Percentiles rank a stretch among this genome's conserved stretches.
phyloP scores from a whole-genome alignment of 2,329 filamentous ascomycete genomes.

The Ceratocystis cacaofunesta region DNA sequence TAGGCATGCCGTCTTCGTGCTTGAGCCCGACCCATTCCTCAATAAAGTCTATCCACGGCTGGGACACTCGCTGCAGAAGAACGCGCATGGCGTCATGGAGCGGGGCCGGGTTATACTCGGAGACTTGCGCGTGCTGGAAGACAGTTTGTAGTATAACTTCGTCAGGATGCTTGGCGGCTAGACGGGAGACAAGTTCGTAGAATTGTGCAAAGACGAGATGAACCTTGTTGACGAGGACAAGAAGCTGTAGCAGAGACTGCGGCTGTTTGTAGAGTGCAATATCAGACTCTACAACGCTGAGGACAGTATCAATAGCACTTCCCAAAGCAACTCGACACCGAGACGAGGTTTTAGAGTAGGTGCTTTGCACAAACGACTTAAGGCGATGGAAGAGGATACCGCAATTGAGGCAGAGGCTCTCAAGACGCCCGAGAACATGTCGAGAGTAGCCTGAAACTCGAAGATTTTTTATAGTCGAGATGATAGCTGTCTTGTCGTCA shows the following conservation, averaged over 20 bases:
- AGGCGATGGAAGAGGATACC: slow-evolving; percentile 34
- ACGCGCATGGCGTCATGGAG: slow-evolving; percentile 52
- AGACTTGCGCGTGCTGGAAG: slow-evolving; percentile 45
- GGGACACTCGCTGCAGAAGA: slow-evolving; percentile 46
- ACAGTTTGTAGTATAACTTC: slow-evolving; percentile 47
- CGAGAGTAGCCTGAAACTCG: slow-evolving; percentile 43
- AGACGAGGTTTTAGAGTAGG: slow-evolving; percentile 31
- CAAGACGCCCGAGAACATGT: slow-evolving; percentile 32
- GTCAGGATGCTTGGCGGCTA: slow-evolving; percentile 35
- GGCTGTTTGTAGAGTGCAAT: slow-evolving; percentile 31
- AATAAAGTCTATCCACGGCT: slow-evolving; percentile 52
- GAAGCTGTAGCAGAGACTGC: slow-evolving; percentile 38
- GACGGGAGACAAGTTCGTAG: slow-evolving; percentile 33
- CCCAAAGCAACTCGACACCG: slow-evolving; percentile 38
- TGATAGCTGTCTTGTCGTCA: slow-evolving; percentile 36
- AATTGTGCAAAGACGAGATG: slow-evolving; percentile 38
- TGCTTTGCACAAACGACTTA: slow-evolving; percentile 31
- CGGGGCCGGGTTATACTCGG: slow-evolving; percentile 48
- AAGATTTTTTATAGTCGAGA: slow-evolving; percentile 31
- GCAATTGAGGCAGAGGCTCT: slow-evolving; percentile 33
- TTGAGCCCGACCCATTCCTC: slow-evolving; percentile 63
- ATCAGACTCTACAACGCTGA: slow-evolving; percentile 35
- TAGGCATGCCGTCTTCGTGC: slow-evolving; percentile 38
- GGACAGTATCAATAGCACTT: slow-evolving; percentile 33
- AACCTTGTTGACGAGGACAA: slow-evolving; percentile 33